These are phyloP conservation scores for Austroboletus festivus DNA, from an alignment of 768 basidiomycete genomes.

Conservation along the genomic window DNA sequence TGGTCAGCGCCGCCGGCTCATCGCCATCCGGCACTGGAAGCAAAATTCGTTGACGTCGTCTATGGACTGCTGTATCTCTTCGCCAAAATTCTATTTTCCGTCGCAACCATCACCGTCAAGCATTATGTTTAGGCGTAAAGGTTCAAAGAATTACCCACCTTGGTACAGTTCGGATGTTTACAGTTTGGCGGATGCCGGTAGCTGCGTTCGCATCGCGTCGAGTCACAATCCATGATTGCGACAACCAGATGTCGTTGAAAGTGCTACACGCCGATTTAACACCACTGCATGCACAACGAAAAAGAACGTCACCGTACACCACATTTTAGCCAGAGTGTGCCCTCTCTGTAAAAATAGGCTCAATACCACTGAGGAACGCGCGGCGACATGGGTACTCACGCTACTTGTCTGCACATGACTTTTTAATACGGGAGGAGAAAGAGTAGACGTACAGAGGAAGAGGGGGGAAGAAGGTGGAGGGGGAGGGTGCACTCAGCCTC, in stretches of 20 bases:
- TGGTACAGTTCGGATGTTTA: conserved; percentile 49
- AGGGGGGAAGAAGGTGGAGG: conserved; percentile 14
- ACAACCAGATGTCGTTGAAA: conserved; percentile 74
- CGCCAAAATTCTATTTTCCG: conserved; percentile 54
- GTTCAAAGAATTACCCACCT: conserved; percentile 41
- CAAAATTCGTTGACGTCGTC: conserved; percentile 73
- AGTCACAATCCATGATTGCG: conserved; percentile 75
- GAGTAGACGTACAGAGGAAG: not conserved
- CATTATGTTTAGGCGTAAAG: conserved; percentile 9
- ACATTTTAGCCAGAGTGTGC: conserved; percentile 71
- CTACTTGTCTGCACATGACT: conserved; percentile 75
- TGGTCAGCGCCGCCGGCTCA: conserved; percentile 31
- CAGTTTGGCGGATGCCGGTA: conserved; percentile 57
- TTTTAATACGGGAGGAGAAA: conserved; percentile 4
- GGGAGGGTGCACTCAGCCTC: conserved; percentile 4
- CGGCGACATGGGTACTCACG: conserved; percentile 46
- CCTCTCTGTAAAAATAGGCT: conserved; percentile 49
- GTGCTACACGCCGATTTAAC: conserved; percentile 45
- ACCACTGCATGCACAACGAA: conserved; percentile 1
- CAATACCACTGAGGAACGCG: not conserved
- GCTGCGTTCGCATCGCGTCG: conserved; percentile 59
- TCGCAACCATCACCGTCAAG: conserved; percentile 5
- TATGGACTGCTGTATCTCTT: conserved; percentile 64
- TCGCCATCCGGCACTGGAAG: conserved; percentile 64
- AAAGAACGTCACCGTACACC: conserved; percentile 44